Conservation (phyloP, 805 yeast genomes). For the Zygotorulaspora chibaensis region DNA sequence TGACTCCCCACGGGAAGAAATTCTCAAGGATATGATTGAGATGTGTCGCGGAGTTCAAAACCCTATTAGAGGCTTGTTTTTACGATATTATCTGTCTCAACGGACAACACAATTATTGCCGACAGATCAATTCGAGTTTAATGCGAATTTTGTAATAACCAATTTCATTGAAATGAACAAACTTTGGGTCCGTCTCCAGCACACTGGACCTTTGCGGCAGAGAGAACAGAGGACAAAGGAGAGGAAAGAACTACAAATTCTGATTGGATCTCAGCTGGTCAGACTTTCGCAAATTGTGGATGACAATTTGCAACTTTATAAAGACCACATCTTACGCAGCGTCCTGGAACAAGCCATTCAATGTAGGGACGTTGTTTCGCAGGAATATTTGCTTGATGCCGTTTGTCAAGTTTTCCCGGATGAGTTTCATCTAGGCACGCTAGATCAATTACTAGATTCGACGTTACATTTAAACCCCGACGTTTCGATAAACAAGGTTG, state of each 20-base stretch:
- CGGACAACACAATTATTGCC: constrained; percentile 54
- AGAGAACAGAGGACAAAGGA: constrained; percentile 69
- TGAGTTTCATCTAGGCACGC: constrained; percentile 75
- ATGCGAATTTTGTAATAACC: constrained; percentile 68
- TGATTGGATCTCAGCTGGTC: constrained; percentile 90
- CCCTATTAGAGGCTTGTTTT: constrained; percentile 86
- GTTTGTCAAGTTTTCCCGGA: constrained; percentile 93
- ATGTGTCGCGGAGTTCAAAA: constrained; percentile 97
- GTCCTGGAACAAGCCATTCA: constrained; percentile 87
- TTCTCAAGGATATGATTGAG: constrained; percentile 93
- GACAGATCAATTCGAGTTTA: constrained; percentile 21
- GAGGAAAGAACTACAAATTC: constrained; percentile 81
- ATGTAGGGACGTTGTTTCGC: constrained; percentile 88
- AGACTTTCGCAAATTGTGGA: constrained; percentile 81
- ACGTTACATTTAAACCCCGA: constrained; percentile 64
- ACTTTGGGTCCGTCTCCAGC: constrained; percentile 94
- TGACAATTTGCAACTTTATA: constrained; percentile 50
- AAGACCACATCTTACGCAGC: constrained; percentile 60
- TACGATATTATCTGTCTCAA: constrained; percentile 85
- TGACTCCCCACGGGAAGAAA: constrained; percentile 77
- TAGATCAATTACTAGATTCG: constrained; percentile 62
- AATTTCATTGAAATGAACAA: constrained; percentile 98
- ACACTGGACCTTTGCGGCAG: constrained; percentile 88
- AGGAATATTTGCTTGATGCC: constrained; percentile 86
- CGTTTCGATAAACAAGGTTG: constrained; percentile 61